Conservation (phyloP, 306 rosid species). For the Adenanthera pavonina region DNA sequence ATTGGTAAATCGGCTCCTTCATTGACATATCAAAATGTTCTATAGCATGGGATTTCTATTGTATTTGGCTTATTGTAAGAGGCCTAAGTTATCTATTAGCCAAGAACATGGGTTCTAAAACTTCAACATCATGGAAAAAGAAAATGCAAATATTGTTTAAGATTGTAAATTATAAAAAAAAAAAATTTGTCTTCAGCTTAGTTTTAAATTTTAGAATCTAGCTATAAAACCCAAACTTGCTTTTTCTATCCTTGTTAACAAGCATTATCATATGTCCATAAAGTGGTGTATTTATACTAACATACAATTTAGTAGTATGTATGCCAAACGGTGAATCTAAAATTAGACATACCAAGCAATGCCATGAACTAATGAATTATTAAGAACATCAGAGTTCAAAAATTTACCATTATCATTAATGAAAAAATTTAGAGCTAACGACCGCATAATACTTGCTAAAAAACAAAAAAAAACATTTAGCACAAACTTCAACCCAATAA, state of each 20-base stretch:
- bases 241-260: not conserved
- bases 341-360: no score
- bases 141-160: not conserved
- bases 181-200: no score
- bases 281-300: no score
- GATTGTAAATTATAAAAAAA: not conserved
- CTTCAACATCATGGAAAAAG: not conserved
- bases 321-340: no score
- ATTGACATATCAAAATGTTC: not conserved
- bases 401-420: no score
- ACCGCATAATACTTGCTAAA: no score
- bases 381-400: no score
- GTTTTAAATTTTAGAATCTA: not conserved
- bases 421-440: no score
- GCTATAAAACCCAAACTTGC: not conserved
- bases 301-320: no score
- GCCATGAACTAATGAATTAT: no score
- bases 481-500: no score
- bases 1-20: not conserved
- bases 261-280: not conserved
- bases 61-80: not conserved
- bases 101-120: not conserved
- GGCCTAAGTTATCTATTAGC: not conserved
- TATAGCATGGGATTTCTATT: constrained; percentile 1
- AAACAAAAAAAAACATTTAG: no score